phyloP scores from a whole-genome alignment of 805 yeast genomes.

The Pichia nakasei region DNA sequence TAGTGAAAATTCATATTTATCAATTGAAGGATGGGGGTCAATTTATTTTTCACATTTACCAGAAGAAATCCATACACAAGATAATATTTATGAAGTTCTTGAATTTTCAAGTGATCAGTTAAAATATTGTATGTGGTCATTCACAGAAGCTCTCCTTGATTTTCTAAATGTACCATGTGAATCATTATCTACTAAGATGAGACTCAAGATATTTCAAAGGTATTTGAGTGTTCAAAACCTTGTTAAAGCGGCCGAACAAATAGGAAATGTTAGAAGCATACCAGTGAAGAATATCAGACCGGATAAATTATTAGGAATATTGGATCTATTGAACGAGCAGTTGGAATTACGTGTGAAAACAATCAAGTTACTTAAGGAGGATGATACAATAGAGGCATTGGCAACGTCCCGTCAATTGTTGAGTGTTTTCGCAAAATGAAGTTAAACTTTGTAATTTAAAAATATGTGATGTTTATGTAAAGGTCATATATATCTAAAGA shows the following conservation, averaged over 20 bases:
- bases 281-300: background rate
- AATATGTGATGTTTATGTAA: no score
- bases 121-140: conserved; percentile 21
- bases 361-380: conserved; percentile 1
- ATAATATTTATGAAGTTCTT: no score
- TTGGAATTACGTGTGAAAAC: conserved; percentile 15
- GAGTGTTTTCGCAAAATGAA: background rate
- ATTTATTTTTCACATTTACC: conserved; percentile 21
- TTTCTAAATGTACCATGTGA: conserved; percentile 14
- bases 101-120: conserved; percentile 1
- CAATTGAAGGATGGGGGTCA: conserved; percentile 19
- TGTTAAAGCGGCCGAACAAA: background rate
- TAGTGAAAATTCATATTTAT: conserved; percentile 15
- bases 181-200: conserved; percentile 17
- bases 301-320: conserved; percentile 8
- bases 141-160: conserved; percentile 13
- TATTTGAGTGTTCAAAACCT: background rate
- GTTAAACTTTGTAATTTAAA: no score
- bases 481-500: no score
- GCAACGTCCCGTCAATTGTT: conserved; percentile 1
- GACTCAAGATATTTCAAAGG: conserved; percentile 19
- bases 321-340: conserved; percentile 15
- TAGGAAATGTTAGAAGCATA: no score
- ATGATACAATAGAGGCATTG: background rate
- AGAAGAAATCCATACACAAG: background rate